These are phyloP conservation scores for Trichoderma brevicompactum DNA, from an alignment of 2,329 filamentous ascomycete genomes.

Conservation along the genomic window DNA sequence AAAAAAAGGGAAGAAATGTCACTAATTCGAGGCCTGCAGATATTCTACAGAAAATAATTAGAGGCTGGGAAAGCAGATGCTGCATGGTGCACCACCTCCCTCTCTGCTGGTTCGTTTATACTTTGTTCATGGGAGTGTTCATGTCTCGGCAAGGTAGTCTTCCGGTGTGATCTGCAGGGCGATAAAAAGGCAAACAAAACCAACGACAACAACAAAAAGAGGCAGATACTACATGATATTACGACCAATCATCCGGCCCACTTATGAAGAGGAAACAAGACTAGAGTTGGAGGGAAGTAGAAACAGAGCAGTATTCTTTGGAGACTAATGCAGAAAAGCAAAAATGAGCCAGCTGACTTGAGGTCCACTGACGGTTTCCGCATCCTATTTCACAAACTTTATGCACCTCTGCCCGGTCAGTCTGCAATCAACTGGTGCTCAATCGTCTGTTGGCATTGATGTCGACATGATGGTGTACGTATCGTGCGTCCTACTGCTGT, in stretches of 20 bases:
- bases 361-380: not conserved
- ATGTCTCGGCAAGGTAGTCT: not conserved
- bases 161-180: not conserved
- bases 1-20: not conserved
- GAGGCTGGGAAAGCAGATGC: not conserved
- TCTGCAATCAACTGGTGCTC: not conserved
- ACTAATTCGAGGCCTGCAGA: conserved; percentile 45
- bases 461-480: not conserved
- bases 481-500: not conserved
- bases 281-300: conserved; percentile 3
- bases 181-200: not conserved
- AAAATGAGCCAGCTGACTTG: conserved; percentile 1
- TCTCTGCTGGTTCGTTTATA: not conserved
- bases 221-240: not conserved
- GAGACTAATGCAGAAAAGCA: conserved; percentile 16
- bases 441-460: not conserved
- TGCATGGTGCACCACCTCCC: not conserved
- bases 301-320: not conserved
- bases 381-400: not conserved
- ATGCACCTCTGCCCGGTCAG: not conserved
- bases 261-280: conserved; percentile 9
- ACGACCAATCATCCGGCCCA: conserved; percentile 1
- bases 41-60: conserved; percentile 60
- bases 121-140: not conserved
- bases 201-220: not conserved